A percentile compares a stretch with the other conserved stretches of the same genome.
Conservation (phyloP, 2,329 filamentous ascomycete genomes). For the Fusarium keratoplasticum region DNA sequence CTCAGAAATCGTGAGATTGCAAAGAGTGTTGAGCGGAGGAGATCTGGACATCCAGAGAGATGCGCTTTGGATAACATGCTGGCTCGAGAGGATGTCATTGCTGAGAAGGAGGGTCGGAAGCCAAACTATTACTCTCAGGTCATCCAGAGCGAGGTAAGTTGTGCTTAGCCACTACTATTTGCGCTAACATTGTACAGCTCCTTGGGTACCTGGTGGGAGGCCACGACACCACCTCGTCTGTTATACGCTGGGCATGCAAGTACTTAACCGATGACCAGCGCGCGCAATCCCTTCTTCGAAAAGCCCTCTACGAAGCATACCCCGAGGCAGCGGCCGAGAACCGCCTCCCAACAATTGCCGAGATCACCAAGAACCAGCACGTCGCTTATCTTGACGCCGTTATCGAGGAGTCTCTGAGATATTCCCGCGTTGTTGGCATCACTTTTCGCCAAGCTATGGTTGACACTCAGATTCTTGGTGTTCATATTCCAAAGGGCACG, state of each 20-base stretch:
- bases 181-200: constrained; percentile 17
- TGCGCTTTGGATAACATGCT: constrained; percentile 48
- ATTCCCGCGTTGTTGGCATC: constrained; percentile 40
- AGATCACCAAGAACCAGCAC: constrained; percentile 40
- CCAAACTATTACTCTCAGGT: constrained; percentile 45
- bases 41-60: background rate
- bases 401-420: constrained; percentile 52
- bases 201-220: constrained; percentile 43
- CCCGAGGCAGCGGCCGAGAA: constrained; percentile 25
- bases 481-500: constrained; percentile 50
- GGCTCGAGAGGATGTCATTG: constrained; percentile 44
- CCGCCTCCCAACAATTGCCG: constrained; percentile 42
- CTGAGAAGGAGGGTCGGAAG: constrained; percentile 45
- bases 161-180: too few species aligned
- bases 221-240: constrained; percentile 42
- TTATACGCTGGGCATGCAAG: constrained; percentile 40
- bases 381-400: constrained; percentile 53
- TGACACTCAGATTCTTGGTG: constrained; percentile 50
- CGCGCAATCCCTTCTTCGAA: constrained; percentile 44
- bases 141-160: constrained; percentile 49
- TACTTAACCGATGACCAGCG: constrained; percentile 36
- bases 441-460: constrained; percentile 43
- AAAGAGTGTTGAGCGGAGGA: constrained; percentile 21
- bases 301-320: constrained; percentile 29
- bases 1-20: constrained; percentile 28